Evolutionary conservation across 2,329 filamentous ascomycete genomes (phyloP).

Genomic region (Penicillium sp.): DNA sequence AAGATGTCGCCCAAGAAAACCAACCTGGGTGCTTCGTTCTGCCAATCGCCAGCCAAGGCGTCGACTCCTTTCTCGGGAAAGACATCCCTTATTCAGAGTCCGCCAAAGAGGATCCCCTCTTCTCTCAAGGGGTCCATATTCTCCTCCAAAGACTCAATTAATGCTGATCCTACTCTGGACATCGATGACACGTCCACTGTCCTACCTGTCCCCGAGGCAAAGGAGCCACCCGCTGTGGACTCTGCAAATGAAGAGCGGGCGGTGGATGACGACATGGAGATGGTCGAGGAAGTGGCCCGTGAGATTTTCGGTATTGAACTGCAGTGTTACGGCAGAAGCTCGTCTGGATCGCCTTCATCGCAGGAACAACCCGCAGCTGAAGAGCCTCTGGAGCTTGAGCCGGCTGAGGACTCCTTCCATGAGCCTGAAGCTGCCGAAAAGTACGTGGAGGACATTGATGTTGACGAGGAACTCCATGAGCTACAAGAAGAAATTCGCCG

Average conservation of each 20-base stretch:
- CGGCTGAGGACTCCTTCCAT: not conserved
- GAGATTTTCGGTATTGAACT: slow-evolving; percentile 28
- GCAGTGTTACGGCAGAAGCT: slow-evolving; percentile 11
- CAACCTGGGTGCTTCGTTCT: slow-evolving; percentile 39
- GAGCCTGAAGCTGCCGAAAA: not conserved
- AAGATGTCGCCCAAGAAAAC: slow-evolving; percentile 49
- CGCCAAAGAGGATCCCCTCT: slow-evolving; percentile 46
- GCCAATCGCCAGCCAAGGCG: slow-evolving; percentile 36
- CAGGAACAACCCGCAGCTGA: slow-evolving; percentile 3
- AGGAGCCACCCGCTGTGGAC: not conserved
- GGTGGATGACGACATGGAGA: slow-evolving; percentile 20
- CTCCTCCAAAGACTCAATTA: slow-evolving; percentile 14
- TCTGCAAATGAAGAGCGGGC: not conserved
- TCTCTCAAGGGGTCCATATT: slow-evolving; percentile 40
- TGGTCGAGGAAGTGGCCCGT: slow-evolving; percentile 27
- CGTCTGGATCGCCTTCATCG: slow-evolving; percentile 10
- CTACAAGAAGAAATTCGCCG: slow-evolving; percentile 15
- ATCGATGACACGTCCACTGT: not conserved
- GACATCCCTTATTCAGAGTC: slow-evolving; percentile 45
- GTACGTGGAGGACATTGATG: slow-evolving; percentile 7
- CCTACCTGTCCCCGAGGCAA: not conserved
- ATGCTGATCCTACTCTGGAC: not conserved
- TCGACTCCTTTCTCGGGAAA: slow-evolving; percentile 37
- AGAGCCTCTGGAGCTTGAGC: slow-evolving; percentile 5
- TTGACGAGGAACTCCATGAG: slow-evolving; percentile 13